Evolutionary conservation across 306 rosid genomes (phyloP).

Genomic region (Cucumis melo): DNA sequence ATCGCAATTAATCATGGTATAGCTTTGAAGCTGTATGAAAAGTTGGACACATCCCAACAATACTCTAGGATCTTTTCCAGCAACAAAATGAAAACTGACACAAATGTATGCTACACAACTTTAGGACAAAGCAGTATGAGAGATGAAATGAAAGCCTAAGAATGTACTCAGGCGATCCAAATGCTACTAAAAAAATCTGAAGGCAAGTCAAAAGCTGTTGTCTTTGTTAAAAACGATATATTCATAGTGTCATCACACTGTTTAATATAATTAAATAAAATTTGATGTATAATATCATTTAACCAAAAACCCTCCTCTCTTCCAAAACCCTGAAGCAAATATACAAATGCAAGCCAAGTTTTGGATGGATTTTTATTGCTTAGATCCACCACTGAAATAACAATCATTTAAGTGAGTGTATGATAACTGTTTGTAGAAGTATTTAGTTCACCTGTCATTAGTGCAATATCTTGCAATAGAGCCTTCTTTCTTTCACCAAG

Average conservation of each 20-base stretch:
- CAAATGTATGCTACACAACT: background rate
- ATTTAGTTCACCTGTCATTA: conserved; percentile 62
- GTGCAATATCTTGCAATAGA: conserved; percentile 83
- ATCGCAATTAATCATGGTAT: background rate
- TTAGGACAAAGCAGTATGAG: background rate
- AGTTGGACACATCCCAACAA: background rate
- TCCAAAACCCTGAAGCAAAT: background rate
- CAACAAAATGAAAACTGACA: background rate
- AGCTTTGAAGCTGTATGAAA: background rate
- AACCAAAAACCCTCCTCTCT: background rate
- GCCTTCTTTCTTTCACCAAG: conserved; percentile 70
- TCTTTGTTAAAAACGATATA: background rate
- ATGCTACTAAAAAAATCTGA: background rate
- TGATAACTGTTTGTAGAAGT: background rate
- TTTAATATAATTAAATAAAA: background rate
- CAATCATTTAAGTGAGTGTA: background rate
- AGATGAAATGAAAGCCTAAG: background rate
- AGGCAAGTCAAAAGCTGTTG: background rate
- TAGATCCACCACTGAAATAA: background rate
- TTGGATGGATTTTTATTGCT: background rate
- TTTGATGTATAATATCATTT: background rate
- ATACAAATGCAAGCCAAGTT: background rate
- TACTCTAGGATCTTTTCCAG: background rate
- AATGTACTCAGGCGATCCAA: background rate
- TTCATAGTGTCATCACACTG: background rate